Conservation (phyloP, 192 early-diverging fungal species). For the Gigaspora rosea region DNA sequence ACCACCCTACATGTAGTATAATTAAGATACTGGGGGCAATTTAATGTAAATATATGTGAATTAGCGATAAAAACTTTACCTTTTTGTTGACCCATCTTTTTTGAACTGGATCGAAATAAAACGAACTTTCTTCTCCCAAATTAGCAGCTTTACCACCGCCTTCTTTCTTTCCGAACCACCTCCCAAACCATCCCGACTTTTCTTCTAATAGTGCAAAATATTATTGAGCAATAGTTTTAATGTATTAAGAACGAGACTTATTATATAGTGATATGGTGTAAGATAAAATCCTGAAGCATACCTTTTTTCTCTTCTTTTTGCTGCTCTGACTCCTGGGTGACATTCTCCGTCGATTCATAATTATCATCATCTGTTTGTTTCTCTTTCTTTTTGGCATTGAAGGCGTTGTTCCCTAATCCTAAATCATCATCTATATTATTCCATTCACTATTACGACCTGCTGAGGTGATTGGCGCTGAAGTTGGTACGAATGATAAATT, state of each 20-base stretch:
- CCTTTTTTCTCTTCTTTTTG: constrained; percentile 13
- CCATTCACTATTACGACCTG: constrained; percentile 9
- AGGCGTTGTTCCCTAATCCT: constrained; percentile 29
- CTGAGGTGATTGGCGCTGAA: not conserved
- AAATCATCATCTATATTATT: constrained; percentile 18
- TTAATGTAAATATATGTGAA: not conserved
- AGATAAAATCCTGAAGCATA: not conserved
- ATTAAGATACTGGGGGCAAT: not conserved
- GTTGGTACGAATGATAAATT: not conserved
- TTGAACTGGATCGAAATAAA: constrained; percentile 85
- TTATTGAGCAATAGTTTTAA: too few species aligned
- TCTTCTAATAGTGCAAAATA: not conserved
- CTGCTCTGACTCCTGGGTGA: not conserved
- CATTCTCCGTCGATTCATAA: not conserved
- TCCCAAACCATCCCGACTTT: constrained; percentile 25
- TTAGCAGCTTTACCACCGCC: constrained; percentile 59
- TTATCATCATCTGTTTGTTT: not conserved
- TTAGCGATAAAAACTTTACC: constrained; percentile 31
- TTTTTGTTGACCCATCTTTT: constrained; percentile 89
- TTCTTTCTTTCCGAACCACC: constrained; percentile 31
- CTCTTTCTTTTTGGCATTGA: constrained; percentile 5
- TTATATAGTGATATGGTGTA: too few species aligned
- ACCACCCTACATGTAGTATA: constrained; percentile 28
- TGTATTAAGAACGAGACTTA: too few species aligned
- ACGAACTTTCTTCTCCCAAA: constrained; percentile 78